Evolutionary conservation across 2,329 filamentous ascomycete genomes (phyloP).

Genomic region (Apiospora hydei): DNA sequence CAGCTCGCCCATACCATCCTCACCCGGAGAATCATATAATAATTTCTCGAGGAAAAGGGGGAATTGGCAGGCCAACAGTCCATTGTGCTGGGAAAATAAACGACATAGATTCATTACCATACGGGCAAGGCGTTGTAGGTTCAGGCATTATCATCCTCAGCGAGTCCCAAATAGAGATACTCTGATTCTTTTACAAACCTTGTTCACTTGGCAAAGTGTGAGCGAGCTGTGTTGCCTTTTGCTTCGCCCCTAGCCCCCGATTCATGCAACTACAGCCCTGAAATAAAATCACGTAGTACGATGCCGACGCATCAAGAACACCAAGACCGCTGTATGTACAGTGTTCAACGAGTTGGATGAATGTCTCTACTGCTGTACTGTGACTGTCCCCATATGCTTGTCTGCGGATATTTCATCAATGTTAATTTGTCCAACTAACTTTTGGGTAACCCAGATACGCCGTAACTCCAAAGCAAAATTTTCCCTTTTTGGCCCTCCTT

Average conservation of each 20-base stretch:
- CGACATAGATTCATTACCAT: neutral
- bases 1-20: neutral
- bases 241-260: neutral
- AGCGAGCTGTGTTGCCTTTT: neutral
- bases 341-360: neutral
- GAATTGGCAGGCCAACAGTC: neutral
- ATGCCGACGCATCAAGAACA: neutral
- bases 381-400: neutral
- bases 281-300: neutral
- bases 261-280: neutral
- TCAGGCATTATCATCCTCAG: conserved; percentile 10
- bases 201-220: neutral
- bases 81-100: neutral
- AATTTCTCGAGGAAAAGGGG: neutral
- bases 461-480: neutral
- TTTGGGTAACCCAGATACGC: neutral
- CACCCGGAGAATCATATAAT: neutral
- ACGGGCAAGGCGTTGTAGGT: conserved; percentile 9
- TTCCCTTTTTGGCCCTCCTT: neutral
- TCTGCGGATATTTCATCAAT: neutral
- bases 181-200: conserved; percentile 1
- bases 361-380: neutral
- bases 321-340: neutral
- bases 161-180: conserved; percentile 6
- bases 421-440: neutral